Evolutionary conservation across 2,329 filamentous ascomycete genomes (phyloP), one percentile per base, ranked within the genome.

Genomic region (Eutypa lata): DNA sequence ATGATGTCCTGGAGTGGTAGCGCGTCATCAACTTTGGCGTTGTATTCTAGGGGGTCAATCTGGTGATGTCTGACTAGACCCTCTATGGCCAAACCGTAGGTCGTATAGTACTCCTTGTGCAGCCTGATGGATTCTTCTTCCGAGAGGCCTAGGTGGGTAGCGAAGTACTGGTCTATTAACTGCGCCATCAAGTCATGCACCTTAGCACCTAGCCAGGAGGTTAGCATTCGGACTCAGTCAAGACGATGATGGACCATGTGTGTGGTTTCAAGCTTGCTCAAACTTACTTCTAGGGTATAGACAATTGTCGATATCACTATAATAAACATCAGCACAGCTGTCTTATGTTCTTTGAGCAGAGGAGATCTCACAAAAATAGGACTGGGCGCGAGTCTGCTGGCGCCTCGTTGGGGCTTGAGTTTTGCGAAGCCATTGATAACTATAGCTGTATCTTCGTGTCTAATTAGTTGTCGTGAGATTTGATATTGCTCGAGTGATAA

Each of bases 291-390:
- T 91, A 0, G 92, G 86, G 66, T 97, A 97, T 52, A 97, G 83
- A 73, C 95, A 99, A 68, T 99, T 99, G 78, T 99, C 94, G 67
- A 99, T 97, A 69, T 99, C 94, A 68, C 97, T 97, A 71, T 83
- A 86, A 69, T 86, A 82, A 19, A 5, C 37, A 51, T 70, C 50
- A 71, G 61, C 26, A 33, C 43, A 49, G 1, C 16, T 28, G 31
- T 7, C 16, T 14, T 5, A 7, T 38, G 26, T 10, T 51, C 14
- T 33, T 14, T 45, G 8, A 14, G 46, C 2, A 16, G 31, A 14
- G 43, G 16, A 22, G 33, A 10, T 59, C 73, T 69, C 54, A 76
- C 75, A 77, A 77, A 61, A 77, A 77, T 35, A 76, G 68, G 47
- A 77, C 73, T 37, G 69, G 64, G 48, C 62, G 65, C 11, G 60